Evolutionary conservation across 805 yeast species (phyloP).

Genomic region (Nakazawaea anatomiae): DNA sequence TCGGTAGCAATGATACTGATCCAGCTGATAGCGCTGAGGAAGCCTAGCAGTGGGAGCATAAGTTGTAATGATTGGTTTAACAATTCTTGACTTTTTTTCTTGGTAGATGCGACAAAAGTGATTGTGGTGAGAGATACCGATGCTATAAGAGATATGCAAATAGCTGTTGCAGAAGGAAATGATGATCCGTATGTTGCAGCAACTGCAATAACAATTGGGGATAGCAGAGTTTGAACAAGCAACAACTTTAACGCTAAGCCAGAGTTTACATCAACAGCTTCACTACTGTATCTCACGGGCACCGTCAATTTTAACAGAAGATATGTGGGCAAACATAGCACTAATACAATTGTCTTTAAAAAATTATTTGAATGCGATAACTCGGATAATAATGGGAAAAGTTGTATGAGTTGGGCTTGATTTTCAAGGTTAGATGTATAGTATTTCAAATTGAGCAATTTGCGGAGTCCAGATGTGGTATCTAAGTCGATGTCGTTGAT

Average conservation of each 20-base stretch:
- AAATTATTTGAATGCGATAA: not conserved
- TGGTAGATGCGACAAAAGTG: not conserved
- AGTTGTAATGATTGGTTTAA: slow-evolving; percentile 11
- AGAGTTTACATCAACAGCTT: slow-evolving; percentile 3
- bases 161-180: not conserved
- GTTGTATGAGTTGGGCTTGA: not conserved
- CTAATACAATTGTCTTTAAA: not conserved
- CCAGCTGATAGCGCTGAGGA: slow-evolving; percentile 59
- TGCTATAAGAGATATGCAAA: too few species aligned
- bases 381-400: not conserved
- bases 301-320: not conserved
- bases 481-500: slow-evolving; percentile 3
- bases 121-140: not conserved
- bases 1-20: slow-evolving; percentile 66
- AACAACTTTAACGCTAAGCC: slow-evolving; percentile 20
- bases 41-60: slow-evolving; percentile 48
- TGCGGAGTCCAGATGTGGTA: slow-evolving; percentile 7
- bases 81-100: not conserved
- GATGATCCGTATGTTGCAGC: slow-evolving; percentile 12
- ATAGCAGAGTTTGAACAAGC: slow-evolving; percentile 24
- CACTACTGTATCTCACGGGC: not conserved
- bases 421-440: not conserved
- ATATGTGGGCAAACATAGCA: not conserved
- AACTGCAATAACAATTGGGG: slow-evolving; percentile 21
- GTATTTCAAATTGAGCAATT: slow-evolving; percentile 9